Base-by-base conservation (phyloP, 192 early-diverging fungal genomes). In the Backusella liffmaniae region DNA sequence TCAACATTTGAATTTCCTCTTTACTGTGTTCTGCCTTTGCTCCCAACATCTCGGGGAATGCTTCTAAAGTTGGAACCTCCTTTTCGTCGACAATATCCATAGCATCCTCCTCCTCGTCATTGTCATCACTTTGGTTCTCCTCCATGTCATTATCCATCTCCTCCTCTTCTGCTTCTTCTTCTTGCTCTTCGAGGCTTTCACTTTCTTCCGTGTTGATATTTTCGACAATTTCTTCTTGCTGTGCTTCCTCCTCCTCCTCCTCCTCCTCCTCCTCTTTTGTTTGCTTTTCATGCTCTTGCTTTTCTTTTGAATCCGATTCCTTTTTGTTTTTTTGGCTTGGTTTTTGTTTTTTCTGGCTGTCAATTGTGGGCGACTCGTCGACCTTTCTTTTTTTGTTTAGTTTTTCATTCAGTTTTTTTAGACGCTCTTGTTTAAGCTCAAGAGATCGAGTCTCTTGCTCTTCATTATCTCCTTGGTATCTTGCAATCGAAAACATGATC, bases 21-120 rank as follows among this genome's bases (percentile, higher is more conserved):
- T 79, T 59, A 13, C 77, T 78, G 10, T 83, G 79, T 30, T 81
- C 76, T 23, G 78, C 39, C 72, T 73, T 80, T 74, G 46, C 59
- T 18, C 39, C 62, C 66, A 73, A 78, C 79, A 79, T 86, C 82
- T 71, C 78, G 8, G 88, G 88, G 7, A 90, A 82, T 3, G 85
- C 75, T 44, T 84, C 79, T 36, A 86, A 36, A 9, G 49, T 42
- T 18, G 66, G 46, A 6, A 56, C 73, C 13, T 59, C 46, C n/a
- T 56, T 56, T 10, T 66, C 59, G 4, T 73, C 18, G 7, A 8
- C 51, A 65, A 41, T 56, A 4, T 41, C 44, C 18, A 70, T 51
- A 0, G 66, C 39, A 23, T 62, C 66, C 6, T 78, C 46, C 30
- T 30, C 30, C 5, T 76, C 74, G 26, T 81, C 80, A 16, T 73